Evolutionary conservation across 2,329 filamentous ascomycete genomes (phyloP).

Genomic region (Byssoonygena ceratinophila): DNA sequence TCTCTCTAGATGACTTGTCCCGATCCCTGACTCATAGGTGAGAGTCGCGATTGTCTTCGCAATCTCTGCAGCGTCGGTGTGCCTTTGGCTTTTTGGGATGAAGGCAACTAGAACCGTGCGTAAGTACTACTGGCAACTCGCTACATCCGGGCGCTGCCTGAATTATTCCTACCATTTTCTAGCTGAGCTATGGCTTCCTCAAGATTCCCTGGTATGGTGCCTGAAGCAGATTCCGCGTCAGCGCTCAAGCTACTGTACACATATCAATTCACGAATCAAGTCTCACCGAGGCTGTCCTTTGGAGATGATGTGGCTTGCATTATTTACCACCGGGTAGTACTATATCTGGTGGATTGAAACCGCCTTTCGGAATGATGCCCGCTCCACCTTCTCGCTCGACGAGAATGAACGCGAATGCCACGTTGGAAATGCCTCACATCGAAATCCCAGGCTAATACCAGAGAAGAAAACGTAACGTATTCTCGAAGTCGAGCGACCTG

Average conservation of each 20-base stretch:
- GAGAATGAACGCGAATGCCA: neutral
- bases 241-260: neutral
- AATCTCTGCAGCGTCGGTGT: conserved; percentile 50
- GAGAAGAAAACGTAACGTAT: too few species aligned
- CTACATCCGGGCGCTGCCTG: neutral
- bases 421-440: neutral
- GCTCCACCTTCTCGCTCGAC: neutral
- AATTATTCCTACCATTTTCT: conserved; percentile 15
- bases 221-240: neutral
- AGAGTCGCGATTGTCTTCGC: conserved; percentile 53
- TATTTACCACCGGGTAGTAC: neutral
- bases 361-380: neutral
- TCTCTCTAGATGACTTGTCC: conserved; percentile 48
- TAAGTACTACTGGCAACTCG: neutral
- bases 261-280: neutral
- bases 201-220: conserved; percentile 6
- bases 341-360: neutral
- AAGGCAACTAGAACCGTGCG: conserved; percentile 25
- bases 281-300: neutral
- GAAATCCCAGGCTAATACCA: too few species aligned
- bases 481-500: too few species aligned
- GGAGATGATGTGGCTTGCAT: neutral
- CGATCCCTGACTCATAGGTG: conserved; percentile 59
- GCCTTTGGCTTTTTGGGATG: conserved; percentile 54
- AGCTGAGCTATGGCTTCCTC: conserved; percentile 17